phyloP scores from a whole-genome alignment of 2,329 filamentous ascomycete species.

The Massarina eburnea region DNA sequence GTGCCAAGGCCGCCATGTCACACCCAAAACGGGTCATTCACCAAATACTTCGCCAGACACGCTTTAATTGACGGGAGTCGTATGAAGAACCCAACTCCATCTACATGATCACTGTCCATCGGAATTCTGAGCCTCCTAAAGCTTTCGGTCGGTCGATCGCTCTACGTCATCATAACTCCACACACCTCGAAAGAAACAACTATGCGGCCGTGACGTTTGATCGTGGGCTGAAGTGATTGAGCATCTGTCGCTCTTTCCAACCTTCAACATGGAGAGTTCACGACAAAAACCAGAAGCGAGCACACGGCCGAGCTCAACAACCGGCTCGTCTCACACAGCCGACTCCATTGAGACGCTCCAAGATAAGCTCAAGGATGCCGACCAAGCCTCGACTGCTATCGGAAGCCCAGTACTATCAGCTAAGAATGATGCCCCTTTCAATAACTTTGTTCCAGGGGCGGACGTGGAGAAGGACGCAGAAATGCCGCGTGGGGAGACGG shows the following conservation, averaged over 20 bases:
- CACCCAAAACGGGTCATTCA: not conserved
- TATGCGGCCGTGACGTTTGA: not conserved
- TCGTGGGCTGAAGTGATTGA: not conserved
- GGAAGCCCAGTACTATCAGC: constrained; percentile 25
- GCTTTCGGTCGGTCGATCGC: not conserved
- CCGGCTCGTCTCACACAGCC: constrained; percentile 17
- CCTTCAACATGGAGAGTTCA: constrained; percentile 20
- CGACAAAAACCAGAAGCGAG: constrained; percentile 20
- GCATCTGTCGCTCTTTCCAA: not conserved
- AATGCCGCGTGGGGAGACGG: constrained; percentile 30
- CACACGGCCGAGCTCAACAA: constrained; percentile 28
- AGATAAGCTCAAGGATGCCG: constrained; percentile 29
- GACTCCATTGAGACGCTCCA: constrained; percentile 29
- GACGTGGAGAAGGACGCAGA: constrained; percentile 35
- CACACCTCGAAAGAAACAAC: not conserved
- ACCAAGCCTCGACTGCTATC: constrained; percentile 27
- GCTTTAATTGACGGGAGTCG: not conserved
- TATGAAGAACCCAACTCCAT: no score
- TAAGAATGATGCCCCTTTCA: constrained; percentile 26
- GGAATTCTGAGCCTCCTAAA: not conserved
- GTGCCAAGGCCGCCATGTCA: constrained; percentile 1
- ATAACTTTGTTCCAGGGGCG: constrained; percentile 34
- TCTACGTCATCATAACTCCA: not conserved
- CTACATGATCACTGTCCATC: no score
- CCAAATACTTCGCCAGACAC: not conserved